A percentile compares a stretch with the other conserved stretches of the same genome.
These are phyloP conservation scores for Fraxinus greggii DNA, from an alignment of 305 asterid species.

Conservation along the genomic window DNA sequence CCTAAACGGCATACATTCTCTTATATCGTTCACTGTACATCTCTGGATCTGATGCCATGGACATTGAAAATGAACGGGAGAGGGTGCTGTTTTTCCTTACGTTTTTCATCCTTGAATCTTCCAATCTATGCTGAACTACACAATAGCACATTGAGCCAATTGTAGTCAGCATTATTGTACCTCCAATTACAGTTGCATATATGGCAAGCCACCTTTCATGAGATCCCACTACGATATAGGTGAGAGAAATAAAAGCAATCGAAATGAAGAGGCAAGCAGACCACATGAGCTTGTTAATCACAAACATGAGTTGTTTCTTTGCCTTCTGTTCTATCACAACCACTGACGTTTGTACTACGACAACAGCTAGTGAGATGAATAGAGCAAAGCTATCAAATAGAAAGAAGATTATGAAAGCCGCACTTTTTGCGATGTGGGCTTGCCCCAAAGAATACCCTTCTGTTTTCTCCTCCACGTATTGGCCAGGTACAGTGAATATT, in stretches of 20 bases:
- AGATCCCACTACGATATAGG: conserved; percentile 42
- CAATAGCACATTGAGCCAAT: conserved; percentile 51
- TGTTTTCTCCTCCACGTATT: conserved; percentile 30
- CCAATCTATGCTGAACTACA: conserved; percentile 42
- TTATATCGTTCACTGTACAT: conserved; percentile 33
- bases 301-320: conserved; percentile 42
- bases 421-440: conserved; percentile 37
- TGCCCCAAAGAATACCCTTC: conserved; percentile 35
- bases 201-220: conserved; percentile 45
- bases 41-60: conserved; percentile 40
- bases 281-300: conserved; percentile 58
- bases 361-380: conserved; percentile 55
- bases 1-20: conserved; percentile 47
- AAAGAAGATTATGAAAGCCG: conserved; percentile 40
- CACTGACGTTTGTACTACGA: conserved; percentile 49
- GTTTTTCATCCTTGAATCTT: conserved; percentile 41
- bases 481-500: conserved; percentile 49
- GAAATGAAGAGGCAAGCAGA: conserved; percentile 48
- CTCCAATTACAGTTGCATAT: conserved; percentile 40
- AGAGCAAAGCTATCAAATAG: conserved; percentile 45
- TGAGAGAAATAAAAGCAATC: conserved; percentile 43
- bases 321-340: conserved; percentile 51
- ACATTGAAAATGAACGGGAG: conserved; percentile 43
- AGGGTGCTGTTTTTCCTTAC: conserved; percentile 38
- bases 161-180: conserved; percentile 41